These are phyloP conservation scores for Sideroxylon spinosum DNA, from an alignment of 179 eudicot genomes.

Conservation along the genomic window DNA sequence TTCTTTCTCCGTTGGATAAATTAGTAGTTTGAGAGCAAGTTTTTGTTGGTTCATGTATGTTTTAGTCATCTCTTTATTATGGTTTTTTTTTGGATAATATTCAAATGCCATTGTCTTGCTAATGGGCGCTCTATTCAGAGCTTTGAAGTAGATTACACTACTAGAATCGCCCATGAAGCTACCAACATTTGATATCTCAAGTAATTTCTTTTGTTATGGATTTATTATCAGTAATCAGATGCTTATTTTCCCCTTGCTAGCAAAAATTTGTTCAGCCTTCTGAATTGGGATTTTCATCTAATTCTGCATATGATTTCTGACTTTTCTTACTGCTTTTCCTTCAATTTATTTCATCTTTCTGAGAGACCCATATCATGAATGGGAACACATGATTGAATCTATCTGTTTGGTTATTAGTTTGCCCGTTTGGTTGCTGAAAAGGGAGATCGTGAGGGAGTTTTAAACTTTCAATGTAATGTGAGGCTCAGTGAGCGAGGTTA, in stretches of 20 bases:
- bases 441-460: too few relatives aligned
- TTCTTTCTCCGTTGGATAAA: not conserved
- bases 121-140: not conserved
- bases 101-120: conserved; percentile 10
- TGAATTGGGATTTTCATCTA: not conserved
- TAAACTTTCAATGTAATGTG: too few relatives aligned
- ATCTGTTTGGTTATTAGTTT: too few relatives aligned
- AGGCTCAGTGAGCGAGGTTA: too few relatives aligned
- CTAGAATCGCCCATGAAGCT: not conserved
- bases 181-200: not conserved
- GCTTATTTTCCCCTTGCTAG: not conserved
- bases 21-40: conserved; percentile 11
- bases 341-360: not conserved
- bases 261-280: not conserved
- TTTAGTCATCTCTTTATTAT: not conserved
- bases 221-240: conserved; percentile 1
- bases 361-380: not conserved
- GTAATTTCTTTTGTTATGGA: not conserved
- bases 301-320: conserved; percentile 2
- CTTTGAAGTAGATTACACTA: conserved; percentile 13
- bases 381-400: not conserved
- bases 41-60: conserved; percentile 12
- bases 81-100: not conserved
- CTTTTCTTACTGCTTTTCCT: conserved; percentile 8
- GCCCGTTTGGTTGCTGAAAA: too few relatives aligned